These are phyloP conservation scores for Aeschynomene evenia DNA, from an alignment of 306 rosid species.

Conservation along the genomic window DNA sequence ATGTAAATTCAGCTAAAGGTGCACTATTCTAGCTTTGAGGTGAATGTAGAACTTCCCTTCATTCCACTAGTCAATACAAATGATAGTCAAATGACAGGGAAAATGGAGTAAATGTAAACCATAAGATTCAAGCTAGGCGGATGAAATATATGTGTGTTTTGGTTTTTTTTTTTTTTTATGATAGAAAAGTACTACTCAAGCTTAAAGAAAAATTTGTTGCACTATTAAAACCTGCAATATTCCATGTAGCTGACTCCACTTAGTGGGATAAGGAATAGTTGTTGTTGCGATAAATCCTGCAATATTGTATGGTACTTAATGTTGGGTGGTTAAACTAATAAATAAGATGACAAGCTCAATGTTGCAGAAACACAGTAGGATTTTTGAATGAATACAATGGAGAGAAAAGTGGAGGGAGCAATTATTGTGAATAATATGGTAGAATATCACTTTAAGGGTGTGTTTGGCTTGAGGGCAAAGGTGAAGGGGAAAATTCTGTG, in stretches of 20 bases:
- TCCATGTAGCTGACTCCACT: too few species aligned
- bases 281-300: not conserved
- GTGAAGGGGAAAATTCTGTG: too few species aligned
- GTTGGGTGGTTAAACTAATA: not conserved
- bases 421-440: not conserved
- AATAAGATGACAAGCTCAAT: not conserved
- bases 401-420: not conserved
- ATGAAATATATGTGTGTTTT: not conserved
- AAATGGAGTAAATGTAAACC: not conserved
- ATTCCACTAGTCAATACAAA: not conserved
- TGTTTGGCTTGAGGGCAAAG: too few species aligned
- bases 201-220: too few species aligned
- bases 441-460: not conserved
- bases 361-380: not conserved
- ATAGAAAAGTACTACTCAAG: not conserved
- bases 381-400: not conserved
- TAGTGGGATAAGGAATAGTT: too few species aligned
- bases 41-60: not conserved
- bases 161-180: not conserved
- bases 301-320: not conserved
- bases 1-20: not conserved
- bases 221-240: not conserved
- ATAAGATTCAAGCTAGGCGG: not conserved
- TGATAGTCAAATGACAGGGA: not conserved
- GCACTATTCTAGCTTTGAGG: not conserved